A percentile compares a stretch with the other conserved stretches of the same genome.
Evolutionary conservation across 208 protist species (phyloP).

Genomic region (Leishmania lainsoni): DNA sequence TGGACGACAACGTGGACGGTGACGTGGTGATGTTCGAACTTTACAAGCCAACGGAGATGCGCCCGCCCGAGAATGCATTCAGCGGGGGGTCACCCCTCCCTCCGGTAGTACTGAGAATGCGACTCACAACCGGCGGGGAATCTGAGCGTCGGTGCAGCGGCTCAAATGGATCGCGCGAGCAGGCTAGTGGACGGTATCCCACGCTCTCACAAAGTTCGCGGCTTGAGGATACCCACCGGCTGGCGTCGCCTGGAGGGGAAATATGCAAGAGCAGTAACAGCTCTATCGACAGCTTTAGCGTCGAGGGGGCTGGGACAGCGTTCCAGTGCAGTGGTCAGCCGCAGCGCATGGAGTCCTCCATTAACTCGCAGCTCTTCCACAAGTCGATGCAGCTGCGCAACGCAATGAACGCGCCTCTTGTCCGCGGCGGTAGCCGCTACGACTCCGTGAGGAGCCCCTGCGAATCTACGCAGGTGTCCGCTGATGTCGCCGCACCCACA

Average conservation of each 20-base stretch:
- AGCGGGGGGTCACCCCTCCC: slow-evolving; percentile 2
- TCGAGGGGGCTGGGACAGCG: neutral
- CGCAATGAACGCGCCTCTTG: neutral
- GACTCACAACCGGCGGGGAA: neutral
- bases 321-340: slow-evolving; percentile 10
- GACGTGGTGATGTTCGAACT: neutral
- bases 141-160: neutral
- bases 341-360: slow-evolving; percentile 22
- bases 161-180: slow-evolving; percentile 1
- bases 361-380: slow-evolving; percentile 29
- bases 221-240: slow-evolving; percentile 15
- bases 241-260: slow-evolving; percentile 2
- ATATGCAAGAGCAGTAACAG: slow-evolving; percentile 13
- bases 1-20: neutral
- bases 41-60: neutral
- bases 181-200: slow-evolving; percentile 5
- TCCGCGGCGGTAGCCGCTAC: slow-evolving; percentile 8
- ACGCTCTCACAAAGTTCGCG: slow-evolving; percentile 11
- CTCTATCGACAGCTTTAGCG: slow-evolving; percentile 20
- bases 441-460: slow-evolving; percentile 12
- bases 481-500: neutral
- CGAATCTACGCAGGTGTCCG: slow-evolving; percentile 12
- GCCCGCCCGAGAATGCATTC: neutral
- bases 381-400: slow-evolving; percentile 8
- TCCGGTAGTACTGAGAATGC: neutral